phyloP scores from a whole-genome alignment of 768 basidiomycete genomes.

The Xanthoconium purpureum region DNA sequence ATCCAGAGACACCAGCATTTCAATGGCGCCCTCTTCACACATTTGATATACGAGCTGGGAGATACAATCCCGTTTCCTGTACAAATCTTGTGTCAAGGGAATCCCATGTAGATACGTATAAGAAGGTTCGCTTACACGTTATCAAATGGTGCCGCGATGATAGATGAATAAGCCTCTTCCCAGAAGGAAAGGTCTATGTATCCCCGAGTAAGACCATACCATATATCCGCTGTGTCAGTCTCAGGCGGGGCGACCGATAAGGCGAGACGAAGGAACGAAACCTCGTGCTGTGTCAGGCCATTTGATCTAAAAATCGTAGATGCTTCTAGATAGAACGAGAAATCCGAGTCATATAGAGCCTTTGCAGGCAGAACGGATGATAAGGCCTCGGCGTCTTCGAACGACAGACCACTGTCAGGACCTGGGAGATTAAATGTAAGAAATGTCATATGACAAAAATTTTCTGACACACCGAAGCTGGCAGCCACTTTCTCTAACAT shows the following conservation, averaged over 20 bases:
- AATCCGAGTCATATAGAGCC: constrained; percentile 55
- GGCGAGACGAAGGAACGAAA: constrained; percentile 75
- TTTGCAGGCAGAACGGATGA: constrained; percentile 56
- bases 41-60: constrained; percentile 84
- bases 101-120: constrained; percentile 4
- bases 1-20: constrained; percentile 73
- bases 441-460: background rate
- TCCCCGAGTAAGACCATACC: constrained; percentile 76
- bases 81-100: constrained; percentile 8
- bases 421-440: constrained; percentile 32
- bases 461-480: constrained; percentile 58
- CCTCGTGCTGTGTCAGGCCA: constrained; percentile 55
- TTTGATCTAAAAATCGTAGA: constrained; percentile 69
- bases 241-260: constrained; percentile 61
- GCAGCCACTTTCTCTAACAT: constrained; percentile 73
- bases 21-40: constrained; percentile 86
- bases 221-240: constrained; percentile 63
- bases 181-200: constrained; percentile 69
- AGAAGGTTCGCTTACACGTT: constrained; percentile 60
- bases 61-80: constrained; percentile 78
- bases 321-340: constrained; percentile 75
- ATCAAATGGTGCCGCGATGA: constrained; percentile 72
- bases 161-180: constrained; percentile 82
- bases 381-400: constrained; percentile 65
- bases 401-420: constrained; percentile 46